Percentiles rank a stretch among this genome's conserved stretches.
Evolutionary conservation across 441 rosid genomes (phyloP).

Genomic region (Erodium moschatum): DNA sequence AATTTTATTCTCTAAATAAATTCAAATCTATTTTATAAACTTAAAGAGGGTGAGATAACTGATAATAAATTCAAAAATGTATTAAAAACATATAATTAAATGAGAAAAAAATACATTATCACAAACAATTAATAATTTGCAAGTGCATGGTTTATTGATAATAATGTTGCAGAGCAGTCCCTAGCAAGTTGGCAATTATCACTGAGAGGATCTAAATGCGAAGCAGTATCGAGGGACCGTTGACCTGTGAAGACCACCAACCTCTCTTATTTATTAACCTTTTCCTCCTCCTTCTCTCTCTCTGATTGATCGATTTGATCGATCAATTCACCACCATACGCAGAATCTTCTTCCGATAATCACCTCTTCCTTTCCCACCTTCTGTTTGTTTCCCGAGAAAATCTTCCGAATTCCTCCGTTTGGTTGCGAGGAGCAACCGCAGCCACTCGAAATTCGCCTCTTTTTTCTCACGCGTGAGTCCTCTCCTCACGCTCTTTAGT

Average conservation of each 20-base stretch:
- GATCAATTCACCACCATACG: background rate
- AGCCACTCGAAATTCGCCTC: background rate
- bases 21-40: too few species aligned
- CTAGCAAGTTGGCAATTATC: background rate
- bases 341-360: background rate
- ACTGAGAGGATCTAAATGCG: background rate
- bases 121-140: too few species aligned
- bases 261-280: background rate
- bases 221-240: background rate
- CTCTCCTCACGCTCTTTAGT: background rate
- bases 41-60: too few species aligned
- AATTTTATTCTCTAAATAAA: too few species aligned
- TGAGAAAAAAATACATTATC: too few species aligned
- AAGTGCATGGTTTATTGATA: background rate
- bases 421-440: background rate
- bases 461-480: background rate
- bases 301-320: background rate
- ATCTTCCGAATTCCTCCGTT: background rate
- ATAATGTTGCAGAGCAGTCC: background rate
- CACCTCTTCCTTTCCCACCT: background rate
- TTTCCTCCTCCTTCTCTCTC: background rate
- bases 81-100: too few species aligned
- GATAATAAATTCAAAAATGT: too few species aligned
- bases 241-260: background rate
- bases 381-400: constrained; percentile 6